Base-by-base conservation (phyloP, 768 basidiomycete species). In the Pleurotus platypus region DNA sequence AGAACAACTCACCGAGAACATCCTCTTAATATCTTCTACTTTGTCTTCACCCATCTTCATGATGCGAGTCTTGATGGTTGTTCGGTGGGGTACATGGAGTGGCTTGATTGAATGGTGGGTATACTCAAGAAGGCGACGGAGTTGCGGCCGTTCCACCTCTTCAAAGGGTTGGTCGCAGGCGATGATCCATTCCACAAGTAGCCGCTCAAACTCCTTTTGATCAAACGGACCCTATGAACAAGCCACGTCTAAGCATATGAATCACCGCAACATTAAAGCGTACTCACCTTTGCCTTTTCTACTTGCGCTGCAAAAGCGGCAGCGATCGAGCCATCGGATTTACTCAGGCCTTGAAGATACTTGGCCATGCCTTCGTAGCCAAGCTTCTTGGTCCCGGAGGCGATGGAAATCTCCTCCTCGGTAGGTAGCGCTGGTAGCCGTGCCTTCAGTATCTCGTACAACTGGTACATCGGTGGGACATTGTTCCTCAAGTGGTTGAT, bases 81-180 rank as follows among this genome's bases (percentile, higher is more conserved):
- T 51, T 12, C 51, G 35, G 15, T 49, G 35, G 3, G 60, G 60
- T 13, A 62, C 58, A 0, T 53, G 30, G 5, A 62, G 56, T 12
- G 60, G 49, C 22, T 51, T 56, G 11, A 18, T 26, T 3, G 58
- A 18, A 7, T 39, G 54, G 3, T 60, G 61, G 18, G 48, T 57
- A 57, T 66, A 68, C 13, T 62, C 26, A 1, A 65, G 49, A 7
- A 68, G 18, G 1, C n/a, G 35, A 2, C 48, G 37, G 27, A 67
- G 64, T 26, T 65, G 63, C 1, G 60, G 61, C 18, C 62, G 58
- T 6, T 65, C 62, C 47, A 65, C 61, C 37, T 59, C 59, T 3
- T 65, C 62, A 24, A 69, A 66, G 1, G 63, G 61, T 20, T 64
- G 63, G 38, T 67, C 61, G 24, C 56, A 60, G 2, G 57, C 55